Percentiles rank a stretch among this genome's conserved stretches.
These are phyloP conservation scores for Stemphylium beticola DNA, from an alignment of 2,329 filamentous ascomycete genomes.

Conservation along the genomic window DNA sequence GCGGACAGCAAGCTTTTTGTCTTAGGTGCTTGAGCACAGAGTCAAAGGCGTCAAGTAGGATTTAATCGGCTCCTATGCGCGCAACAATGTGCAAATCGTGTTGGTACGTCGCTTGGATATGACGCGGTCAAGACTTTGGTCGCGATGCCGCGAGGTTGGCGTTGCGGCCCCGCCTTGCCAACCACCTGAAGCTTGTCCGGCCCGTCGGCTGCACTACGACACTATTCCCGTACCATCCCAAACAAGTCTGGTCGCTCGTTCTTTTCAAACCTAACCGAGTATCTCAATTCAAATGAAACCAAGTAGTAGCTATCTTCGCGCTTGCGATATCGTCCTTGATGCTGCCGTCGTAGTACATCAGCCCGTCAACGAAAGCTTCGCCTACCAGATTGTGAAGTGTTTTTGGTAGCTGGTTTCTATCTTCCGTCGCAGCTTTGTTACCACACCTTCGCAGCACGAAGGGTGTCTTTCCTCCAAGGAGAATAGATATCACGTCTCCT, in stretches of 20 bases:
- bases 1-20: slow-evolving; percentile 18
- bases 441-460: slow-evolving; percentile 5
- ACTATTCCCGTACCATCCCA: not conserved
- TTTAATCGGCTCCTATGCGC: not conserved
- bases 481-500: slow-evolving; percentile 5
- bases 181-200: not conserved
- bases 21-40: not conserved
- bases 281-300: not conserved
- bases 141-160: slow-evolving; percentile 1
- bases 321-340: not conserved
- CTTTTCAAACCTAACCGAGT: not conserved
- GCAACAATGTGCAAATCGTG: not conserved
- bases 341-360: slow-evolving; percentile 11
- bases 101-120: not conserved
- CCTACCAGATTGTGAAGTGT: slow-evolving; percentile 11
- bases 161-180: not conserved
- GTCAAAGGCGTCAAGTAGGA: not conserved
- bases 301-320: too few species aligned
- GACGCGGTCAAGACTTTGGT: not conserved
- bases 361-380: slow-evolving; percentile 12
- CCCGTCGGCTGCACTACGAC: not conserved
- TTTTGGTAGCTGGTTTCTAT: too few species aligned
- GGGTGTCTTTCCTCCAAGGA: slow-evolving; percentile 10
- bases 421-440: not conserved
- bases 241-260: too few species aligned